A percentile compares a stretch with the other conserved stretches of the same genome.
These are phyloP conservation scores for Mycena amicta DNA, from an alignment of 768 basidiomycete species.

Conservation along the genomic window DNA sequence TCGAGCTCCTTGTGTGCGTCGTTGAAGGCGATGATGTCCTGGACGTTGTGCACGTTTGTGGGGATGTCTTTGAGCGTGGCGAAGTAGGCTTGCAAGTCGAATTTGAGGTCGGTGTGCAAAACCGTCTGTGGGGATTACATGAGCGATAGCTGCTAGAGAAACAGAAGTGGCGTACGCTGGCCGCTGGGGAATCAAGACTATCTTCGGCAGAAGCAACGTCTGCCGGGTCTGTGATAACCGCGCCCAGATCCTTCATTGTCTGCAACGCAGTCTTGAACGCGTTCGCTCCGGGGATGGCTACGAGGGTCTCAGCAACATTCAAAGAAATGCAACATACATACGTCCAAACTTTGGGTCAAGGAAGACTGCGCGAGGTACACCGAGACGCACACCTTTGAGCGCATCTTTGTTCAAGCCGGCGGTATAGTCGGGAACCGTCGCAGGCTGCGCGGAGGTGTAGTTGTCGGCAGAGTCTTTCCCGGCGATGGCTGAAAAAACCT, in stretches of 20 bases:
- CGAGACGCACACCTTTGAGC: constrained; percentile 45
- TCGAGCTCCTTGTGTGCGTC: constrained; percentile 45
- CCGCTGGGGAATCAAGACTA: constrained; percentile 8
- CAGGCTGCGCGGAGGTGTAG: constrained; percentile 43
- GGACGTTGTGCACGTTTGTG: constrained; percentile 40
- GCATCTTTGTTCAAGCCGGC: constrained; percentile 37
- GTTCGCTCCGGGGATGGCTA: constrained; percentile 25
- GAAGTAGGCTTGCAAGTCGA: constrained; percentile 41
- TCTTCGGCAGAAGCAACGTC: constrained; percentile 44
- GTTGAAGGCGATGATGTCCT: constrained; percentile 48
- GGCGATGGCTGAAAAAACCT: no score
- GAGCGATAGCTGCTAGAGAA: background rate
- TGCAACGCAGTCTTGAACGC: constrained; percentile 44
- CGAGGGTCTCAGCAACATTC: background rate
- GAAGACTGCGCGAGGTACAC: constrained; percentile 43
- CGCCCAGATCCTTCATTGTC: constrained; percentile 41
- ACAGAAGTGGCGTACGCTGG: background rate
- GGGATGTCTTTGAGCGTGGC: constrained; percentile 41
- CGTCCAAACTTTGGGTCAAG: constrained; percentile 20
- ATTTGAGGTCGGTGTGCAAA: constrained; percentile 7
- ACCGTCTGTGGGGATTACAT: background rate
- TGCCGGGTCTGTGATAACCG: constrained; percentile 48
- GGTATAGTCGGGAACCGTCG: constrained; percentile 43
- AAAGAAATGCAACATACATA: background rate
- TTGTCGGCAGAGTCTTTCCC: constrained; percentile 45